Evolutionary conservation across 495 filamentous ascomycete genomes (phyloP).

Genomic region (Hapsidospora chrysogenum): DNA sequence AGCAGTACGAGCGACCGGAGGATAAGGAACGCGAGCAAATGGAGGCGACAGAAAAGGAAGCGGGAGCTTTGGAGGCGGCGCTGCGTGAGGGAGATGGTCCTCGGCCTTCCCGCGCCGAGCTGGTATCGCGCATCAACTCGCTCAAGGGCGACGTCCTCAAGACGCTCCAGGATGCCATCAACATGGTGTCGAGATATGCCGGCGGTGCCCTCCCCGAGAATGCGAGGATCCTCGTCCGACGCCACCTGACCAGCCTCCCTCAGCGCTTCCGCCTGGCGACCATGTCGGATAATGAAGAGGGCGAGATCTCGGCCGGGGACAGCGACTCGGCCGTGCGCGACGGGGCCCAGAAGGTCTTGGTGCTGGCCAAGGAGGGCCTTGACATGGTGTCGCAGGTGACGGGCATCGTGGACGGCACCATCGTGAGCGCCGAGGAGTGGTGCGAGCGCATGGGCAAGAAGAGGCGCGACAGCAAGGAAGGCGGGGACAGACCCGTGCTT

Average conservation of each 20-base stretch:
- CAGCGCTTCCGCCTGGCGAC: slow-evolving; percentile 48
- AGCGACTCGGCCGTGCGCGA: slow-evolving; percentile 19
- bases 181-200: slow-evolving; percentile 67
- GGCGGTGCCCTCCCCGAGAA: slow-evolving; percentile 76
- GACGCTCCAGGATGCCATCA: slow-evolving; percentile 59
- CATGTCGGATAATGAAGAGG: slow-evolving; percentile 19
- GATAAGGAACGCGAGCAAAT: slow-evolving; percentile 27
- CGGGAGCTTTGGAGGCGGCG: slow-evolving; percentile 7
- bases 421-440: slow-evolving; percentile 78
- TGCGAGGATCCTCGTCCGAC: slow-evolving; percentile 56
- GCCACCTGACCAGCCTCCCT: slow-evolving; percentile 64
- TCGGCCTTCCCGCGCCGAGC: slow-evolving; percentile 13
- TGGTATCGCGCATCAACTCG: slow-evolving; percentile 43
- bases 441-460: slow-evolving; percentile 53
- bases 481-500: not conserved
- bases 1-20: slow-evolving; percentile 49
- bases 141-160: slow-evolving; percentile 58
- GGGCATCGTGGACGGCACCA: slow-evolving; percentile 64
- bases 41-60: slow-evolving; percentile 1
- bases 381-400: slow-evolving; percentile 81
- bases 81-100: slow-evolving; percentile 8
- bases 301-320: slow-evolving; percentile 9
- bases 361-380: slow-evolving; percentile 72
- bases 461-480: slow-evolving; percentile 16
- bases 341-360: slow-evolving; percentile 51